A percentile compares a stretch with the other conserved stretches of the same genome.
Conservation (phyloP, 331 rosid species). For the Cucumis variabilis region DNA sequence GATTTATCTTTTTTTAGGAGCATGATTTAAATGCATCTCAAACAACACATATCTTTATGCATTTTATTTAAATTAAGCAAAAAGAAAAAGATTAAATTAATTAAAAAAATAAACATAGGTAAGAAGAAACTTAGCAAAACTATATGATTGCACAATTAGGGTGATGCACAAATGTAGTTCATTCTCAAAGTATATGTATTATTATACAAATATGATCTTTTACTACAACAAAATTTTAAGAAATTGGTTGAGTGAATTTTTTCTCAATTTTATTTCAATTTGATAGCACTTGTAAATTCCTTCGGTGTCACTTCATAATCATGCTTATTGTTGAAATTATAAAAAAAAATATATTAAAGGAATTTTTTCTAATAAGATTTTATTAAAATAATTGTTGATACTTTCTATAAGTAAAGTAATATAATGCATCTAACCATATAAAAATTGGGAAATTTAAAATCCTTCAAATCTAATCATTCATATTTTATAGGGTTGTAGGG, state of each 20-base stretch:
- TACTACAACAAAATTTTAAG: not conserved
- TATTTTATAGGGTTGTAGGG: conserved; percentile 21
- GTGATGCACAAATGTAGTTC: too few species aligned
- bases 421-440: not conserved
- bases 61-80: too few species aligned
- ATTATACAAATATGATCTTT: not conserved
- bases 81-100: too few species aligned
- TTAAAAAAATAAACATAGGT: too few species aligned
- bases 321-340: not conserved
- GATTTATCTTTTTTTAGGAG: too few species aligned
- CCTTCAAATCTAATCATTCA: not conserved
- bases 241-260: not conserved
- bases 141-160: too few species aligned
- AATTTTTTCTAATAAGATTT: not conserved
- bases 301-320: not conserved
- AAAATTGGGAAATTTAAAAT: too few species aligned
- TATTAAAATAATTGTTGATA: not conserved
- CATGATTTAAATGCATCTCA: too few species aligned
- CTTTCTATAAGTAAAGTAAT: conserved; percentile 24
- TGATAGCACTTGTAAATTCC: not conserved
- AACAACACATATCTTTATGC: too few species aligned
- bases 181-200: not conserved
- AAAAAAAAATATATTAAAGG: too few species aligned
- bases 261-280: not conserved
- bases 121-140: too few species aligned